Evolutionary conservation across 1,139 yeast species (phyloP).

Genomic region (Candida sp.): DNA sequence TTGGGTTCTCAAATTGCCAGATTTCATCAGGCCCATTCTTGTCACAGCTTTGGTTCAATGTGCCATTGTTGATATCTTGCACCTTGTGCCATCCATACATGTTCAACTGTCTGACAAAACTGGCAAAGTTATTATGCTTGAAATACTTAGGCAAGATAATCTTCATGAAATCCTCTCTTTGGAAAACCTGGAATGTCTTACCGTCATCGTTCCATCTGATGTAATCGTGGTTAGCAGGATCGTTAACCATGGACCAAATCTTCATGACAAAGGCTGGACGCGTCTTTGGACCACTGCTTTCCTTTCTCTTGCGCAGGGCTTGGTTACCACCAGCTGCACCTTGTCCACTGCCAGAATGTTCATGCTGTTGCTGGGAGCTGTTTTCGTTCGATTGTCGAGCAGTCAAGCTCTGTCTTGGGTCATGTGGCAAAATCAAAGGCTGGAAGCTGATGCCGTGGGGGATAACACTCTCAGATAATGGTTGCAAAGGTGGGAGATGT

Average conservation of each 20-base stretch:
- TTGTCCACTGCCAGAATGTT: neutral
- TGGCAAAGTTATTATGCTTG: constrained; percentile 92
- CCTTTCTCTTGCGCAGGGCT: constrained; percentile 30
- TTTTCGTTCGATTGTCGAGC: constrained; percentile 13
- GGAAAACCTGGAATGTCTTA: constrained; percentile 78
- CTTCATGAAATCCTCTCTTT: constrained; percentile 87
- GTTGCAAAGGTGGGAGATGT: constrained; percentile 36
- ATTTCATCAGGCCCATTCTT: constrained; percentile 43
- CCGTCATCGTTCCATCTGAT: constrained; percentile 92
- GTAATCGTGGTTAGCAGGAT: constrained; percentile 64
- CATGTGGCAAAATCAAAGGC: constrained; percentile 14
- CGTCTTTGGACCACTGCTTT: constrained; percentile 38
- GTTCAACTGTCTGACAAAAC: constrained; percentile 93
- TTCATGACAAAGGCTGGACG: constrained; percentile 92
- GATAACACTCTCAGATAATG: constrained; percentile 39
- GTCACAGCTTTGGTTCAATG: constrained; percentile 57
- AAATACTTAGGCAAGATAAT: constrained; percentile 86
- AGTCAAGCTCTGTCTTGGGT: constrained; percentile 10
- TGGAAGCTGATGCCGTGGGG: constrained; percentile 23
- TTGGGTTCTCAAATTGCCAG: constrained; percentile 86
- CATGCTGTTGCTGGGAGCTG: constrained; percentile 2
- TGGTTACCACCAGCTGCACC: neutral
- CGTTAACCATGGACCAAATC: constrained; percentile 96
- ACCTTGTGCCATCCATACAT: constrained; percentile 99
- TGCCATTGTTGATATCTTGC: constrained; percentile 74